Evolutionary conservation across 202 grass and related monocot species (phyloP).

Genomic region (Hordeum pubiflorum): DNA sequence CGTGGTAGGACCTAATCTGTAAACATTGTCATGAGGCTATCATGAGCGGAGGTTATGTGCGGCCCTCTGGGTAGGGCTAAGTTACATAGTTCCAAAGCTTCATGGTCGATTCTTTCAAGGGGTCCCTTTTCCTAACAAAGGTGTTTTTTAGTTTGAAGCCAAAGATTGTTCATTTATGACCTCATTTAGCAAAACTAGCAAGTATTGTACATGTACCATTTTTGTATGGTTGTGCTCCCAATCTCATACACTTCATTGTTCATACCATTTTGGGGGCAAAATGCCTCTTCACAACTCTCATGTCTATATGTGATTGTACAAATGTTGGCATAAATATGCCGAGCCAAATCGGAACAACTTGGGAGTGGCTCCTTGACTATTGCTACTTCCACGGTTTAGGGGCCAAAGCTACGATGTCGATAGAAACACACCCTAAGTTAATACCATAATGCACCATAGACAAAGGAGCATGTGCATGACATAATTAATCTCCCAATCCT

Average conservation of each 20-base stretch:
- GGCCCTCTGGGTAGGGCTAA: not conserved
- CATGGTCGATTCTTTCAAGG: not conserved
- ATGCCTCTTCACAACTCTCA: not conserved
- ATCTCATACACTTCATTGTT: not conserved
- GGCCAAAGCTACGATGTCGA: not conserved
- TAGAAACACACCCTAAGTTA: not conserved
- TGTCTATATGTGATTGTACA: not conserved
- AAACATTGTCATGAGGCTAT: not conserved
- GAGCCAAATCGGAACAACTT: not conserved
- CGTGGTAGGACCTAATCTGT: not conserved
- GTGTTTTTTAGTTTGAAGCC: not conserved
- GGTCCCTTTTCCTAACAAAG: not conserved
- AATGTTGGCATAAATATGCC: not conserved
- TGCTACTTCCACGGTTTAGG: not conserved
- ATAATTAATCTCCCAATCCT: not conserved
- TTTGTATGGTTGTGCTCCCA: not conserved
- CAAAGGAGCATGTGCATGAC: not conserved
- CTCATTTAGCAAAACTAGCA: not conserved
- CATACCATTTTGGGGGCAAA: not conserved
- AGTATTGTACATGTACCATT: not conserved
- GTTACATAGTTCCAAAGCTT: not conserved
- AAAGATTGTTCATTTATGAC: not conserved
- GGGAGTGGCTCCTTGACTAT: not conserved
- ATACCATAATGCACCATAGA: not conserved
- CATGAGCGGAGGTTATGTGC: not conserved